phyloP scores from a whole-genome alignment of 179 eudicot species.

The Dionaea muscipula region DNA sequence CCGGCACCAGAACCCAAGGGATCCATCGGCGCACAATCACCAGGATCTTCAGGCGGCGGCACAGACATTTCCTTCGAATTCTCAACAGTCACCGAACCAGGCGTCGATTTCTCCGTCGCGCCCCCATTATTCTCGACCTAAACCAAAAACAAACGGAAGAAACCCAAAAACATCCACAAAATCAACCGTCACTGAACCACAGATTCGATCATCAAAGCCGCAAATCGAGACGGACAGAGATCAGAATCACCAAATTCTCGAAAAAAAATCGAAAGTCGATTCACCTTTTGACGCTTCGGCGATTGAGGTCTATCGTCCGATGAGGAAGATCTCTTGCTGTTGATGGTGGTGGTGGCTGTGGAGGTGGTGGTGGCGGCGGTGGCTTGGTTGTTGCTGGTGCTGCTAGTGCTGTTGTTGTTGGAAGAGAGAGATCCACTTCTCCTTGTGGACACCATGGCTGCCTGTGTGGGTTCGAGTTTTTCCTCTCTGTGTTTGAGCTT shows the following conservation, averaged over 20 bases:
- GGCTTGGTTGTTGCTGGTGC: slow-evolving; percentile 10
- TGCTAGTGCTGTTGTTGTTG: slow-evolving; percentile 15
- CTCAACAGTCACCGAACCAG: slow-evolving; percentile 19
- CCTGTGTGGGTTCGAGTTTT: slow-evolving; percentile 8
- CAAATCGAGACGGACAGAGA: not conserved
- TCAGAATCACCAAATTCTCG: not conserved
- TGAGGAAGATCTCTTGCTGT: slow-evolving; percentile 33
- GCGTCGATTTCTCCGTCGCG: slow-evolving; percentile 28
- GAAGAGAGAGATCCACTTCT: slow-evolving; percentile 54
- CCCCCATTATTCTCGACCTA: slow-evolving; percentile 34
- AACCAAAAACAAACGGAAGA: slow-evolving; percentile 1
- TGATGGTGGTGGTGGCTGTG: not conserved
- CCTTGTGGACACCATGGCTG: slow-evolving; percentile 57
- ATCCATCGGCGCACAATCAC: slow-evolving; percentile 26
- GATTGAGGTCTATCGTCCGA: slow-evolving; percentile 42
- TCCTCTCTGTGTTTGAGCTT: too few species aligned
- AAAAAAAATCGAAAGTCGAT: not conserved
- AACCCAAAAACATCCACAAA: not conserved
- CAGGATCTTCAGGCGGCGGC: slow-evolving; percentile 35
- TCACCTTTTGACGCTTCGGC: slow-evolving; percentile 46
- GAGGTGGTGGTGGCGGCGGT: too few species aligned
- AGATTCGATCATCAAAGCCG: slow-evolving; percentile 15
- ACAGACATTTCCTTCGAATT: slow-evolving; percentile 38
- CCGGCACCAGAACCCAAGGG: slow-evolving; percentile 10
- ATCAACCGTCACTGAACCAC: too few species aligned